Evolutionary conservation across 148 eudicot species (phyloP), one percentile per base, ranked within the genome.

Genomic region (Camellia japonica): DNA sequence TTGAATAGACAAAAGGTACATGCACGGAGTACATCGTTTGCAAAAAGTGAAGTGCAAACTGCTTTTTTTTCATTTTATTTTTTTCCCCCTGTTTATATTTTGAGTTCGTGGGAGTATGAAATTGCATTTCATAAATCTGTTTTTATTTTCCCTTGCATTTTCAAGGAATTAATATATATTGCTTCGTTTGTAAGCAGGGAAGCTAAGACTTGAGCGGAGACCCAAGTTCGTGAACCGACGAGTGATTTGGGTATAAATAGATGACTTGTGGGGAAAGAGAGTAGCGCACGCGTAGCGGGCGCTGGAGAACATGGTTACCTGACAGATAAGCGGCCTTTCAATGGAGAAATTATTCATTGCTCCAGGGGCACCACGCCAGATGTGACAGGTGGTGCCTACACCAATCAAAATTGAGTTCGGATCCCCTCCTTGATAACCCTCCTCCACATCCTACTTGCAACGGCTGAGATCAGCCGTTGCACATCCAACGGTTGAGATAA

Each of bases 261-360:
- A 13, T 5, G 3, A 46, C 7, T n/a, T 3, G 18, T 13, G 20
- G 51, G 1, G 78, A 46, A 5, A 52, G 42, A 76, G 56, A 63
- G 12, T 74, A 64, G 77, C 9, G 77, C 8, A 7, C 19, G 76
- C 42, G 68, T 75, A 69, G 7, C 69, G 69, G 19, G 42, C 42
- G 19, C 6, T 19, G 62, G 79, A 62, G 56, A 76, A 76, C 69
- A 76, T 74, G 14, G 64, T 74, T 30, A 30, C 30, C 30, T 30
- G 30, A 30, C 30, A 30, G 0, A 30, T 30, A 30, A 30, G 30
- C 0, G 30, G 30, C 30, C 30, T 23, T 23, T 23, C 23, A 23
- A 30, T 30, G 30, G 1, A 30, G 30, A 30, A 30, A 30, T 30
- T 30, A 30, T 30, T 30, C 30, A 30, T 30, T 0, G 30, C 30